These are phyloP conservation scores for Cyamopsis tetragonoloba DNA, from an alignment of 306 rosid species.

Conservation along the genomic window DNA sequence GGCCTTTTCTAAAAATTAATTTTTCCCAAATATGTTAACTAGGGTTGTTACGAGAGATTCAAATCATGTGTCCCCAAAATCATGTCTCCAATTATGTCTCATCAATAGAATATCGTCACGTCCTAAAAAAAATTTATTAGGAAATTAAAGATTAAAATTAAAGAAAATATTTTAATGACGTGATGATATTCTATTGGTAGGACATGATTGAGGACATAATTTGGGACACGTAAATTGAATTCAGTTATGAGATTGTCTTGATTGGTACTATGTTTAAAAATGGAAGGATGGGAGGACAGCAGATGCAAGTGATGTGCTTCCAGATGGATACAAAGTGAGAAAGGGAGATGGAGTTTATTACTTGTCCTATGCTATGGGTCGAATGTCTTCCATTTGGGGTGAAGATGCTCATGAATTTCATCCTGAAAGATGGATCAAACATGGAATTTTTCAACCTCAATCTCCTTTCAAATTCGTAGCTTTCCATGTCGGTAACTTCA, in stretches of 20 bases:
- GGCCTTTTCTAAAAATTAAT: no score
- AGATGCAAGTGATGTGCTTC: constrained; percentile 54
- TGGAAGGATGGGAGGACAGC: constrained; percentile 59
- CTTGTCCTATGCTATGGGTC: constrained; percentile 68
- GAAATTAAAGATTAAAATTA: no score
- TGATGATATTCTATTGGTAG: no score
- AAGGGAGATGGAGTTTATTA: constrained; percentile 65
- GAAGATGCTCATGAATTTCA: constrained; percentile 55
- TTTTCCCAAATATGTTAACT: no score
- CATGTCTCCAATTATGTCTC: no score
- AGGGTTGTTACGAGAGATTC: no score
- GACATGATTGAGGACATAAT: no score
- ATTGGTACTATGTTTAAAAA: constrained; percentile 17
- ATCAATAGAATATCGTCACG: no score
- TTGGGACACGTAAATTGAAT: no score
- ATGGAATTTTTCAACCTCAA: constrained; percentile 54
- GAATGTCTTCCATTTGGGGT: constrained; percentile 77
- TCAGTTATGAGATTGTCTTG: background rate
- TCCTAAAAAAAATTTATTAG: no score
- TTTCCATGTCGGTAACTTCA: constrained; percentile 63
- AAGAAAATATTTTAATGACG: no score
- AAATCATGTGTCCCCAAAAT: no score
- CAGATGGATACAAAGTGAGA: constrained; percentile 58
- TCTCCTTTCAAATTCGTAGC: constrained; percentile 75
- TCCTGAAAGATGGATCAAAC: constrained; percentile 72